phyloP scores from a whole-genome alignment of 352 stramenopile genomes.

The Phytophthora cactorum region DNA sequence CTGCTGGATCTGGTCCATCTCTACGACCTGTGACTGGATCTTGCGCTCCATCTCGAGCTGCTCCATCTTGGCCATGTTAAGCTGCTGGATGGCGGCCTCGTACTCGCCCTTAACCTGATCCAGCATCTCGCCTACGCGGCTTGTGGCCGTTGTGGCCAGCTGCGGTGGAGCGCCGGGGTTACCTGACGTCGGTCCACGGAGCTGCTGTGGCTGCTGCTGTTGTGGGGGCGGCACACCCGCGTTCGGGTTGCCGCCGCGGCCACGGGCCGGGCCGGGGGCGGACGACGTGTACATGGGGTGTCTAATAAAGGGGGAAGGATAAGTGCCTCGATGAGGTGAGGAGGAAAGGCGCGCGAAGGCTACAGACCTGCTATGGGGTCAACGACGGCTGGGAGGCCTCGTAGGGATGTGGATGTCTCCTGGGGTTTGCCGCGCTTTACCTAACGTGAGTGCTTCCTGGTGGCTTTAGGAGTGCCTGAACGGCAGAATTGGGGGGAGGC shows the following conservation, averaged over 20 bases:
- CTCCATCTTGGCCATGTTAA: constrained; percentile 90
- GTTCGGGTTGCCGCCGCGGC: constrained; percentile 63
- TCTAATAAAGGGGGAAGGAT: not conserved
- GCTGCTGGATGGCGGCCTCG: constrained; percentile 82
- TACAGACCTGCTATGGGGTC: constrained; percentile 16
- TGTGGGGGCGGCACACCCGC: constrained; percentile 42
- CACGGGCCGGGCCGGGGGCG: constrained; percentile 59
- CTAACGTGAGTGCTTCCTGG: constrained; percentile 18
- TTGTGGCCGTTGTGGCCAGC: constrained; percentile 46
- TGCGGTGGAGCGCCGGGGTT: constrained; percentile 48
- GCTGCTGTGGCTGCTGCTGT: constrained; percentile 66
- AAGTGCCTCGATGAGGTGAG: not conserved
- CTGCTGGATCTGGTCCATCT: constrained; percentile 91
- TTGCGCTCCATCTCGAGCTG: constrained; percentile 90
- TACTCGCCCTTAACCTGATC: constrained; percentile 88
- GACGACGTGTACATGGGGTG: constrained; percentile 72
- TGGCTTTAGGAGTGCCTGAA: constrained; percentile 40
- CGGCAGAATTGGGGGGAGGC: constrained; percentile 35
- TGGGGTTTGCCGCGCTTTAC: not conserved
- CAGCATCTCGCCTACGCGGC: constrained; percentile 80
- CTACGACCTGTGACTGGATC: constrained; percentile 85
- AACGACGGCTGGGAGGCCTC: constrained; percentile 1
- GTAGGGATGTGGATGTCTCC: constrained; percentile 7
- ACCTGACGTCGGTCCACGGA: constrained; percentile 59
- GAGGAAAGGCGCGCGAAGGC: not conserved